Conservation (phyloP, 2,329 filamentous ascomycete species). For the Pyricularia pennisetigena region DNA sequence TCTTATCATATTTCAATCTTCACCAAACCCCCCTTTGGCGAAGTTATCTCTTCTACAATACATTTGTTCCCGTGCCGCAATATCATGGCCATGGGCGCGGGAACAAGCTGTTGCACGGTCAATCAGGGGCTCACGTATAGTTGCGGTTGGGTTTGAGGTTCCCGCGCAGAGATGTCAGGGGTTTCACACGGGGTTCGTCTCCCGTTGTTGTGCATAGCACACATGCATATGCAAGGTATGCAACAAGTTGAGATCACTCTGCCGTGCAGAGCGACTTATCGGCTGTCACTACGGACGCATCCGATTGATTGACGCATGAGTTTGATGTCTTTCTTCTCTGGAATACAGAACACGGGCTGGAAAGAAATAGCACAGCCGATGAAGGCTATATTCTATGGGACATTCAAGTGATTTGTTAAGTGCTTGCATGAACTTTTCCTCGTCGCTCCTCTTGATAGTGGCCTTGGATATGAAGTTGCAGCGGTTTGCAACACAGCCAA, state of each 20-base stretch:
- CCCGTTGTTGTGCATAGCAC: not conserved
- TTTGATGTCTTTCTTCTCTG: not conserved
- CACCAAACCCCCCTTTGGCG: not conserved
- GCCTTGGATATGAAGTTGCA: no score
- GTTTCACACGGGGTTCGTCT: not conserved
- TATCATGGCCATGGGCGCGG: not conserved
- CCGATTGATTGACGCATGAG: not conserved
- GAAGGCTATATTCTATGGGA: not conserved
- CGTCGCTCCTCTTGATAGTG: not conserved
- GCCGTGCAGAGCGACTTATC: not conserved
- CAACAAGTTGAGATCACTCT: not conserved
- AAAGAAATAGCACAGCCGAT: not conserved
- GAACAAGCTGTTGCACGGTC: not conserved
- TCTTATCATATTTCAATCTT: not conserved
- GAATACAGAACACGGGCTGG: not conserved
- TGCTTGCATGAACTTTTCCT: not conserved
- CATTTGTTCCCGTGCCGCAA: not conserved
- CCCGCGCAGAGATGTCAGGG: not conserved
- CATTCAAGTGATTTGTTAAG: not conserved
- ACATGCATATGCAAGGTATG: not conserved
- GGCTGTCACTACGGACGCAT: not conserved
- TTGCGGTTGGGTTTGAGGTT: slow-evolving; percentile 3
- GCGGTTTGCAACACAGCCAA: not conserved
- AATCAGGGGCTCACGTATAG: slow-evolving; percentile 1
- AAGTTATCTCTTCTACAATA: not conserved